Conservation (phyloP, 441 rosid genomes). For the Iberis amara region DNA sequence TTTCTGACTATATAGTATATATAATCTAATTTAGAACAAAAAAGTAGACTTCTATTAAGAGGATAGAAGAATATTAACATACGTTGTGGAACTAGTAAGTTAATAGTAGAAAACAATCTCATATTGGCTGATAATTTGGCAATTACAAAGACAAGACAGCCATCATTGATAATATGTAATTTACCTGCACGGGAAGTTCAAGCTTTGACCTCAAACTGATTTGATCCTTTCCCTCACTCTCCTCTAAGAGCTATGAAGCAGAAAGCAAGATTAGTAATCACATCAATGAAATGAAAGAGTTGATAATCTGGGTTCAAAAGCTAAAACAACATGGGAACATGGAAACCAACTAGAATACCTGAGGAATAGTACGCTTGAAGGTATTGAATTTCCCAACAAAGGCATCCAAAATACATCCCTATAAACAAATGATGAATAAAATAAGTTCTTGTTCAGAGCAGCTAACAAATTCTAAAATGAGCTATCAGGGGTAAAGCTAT, state of each 20-base stretch:
- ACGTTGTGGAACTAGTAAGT: constrained; percentile 7
- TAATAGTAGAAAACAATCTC: constrained; percentile 15
- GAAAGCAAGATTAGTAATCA: constrained; percentile 21
- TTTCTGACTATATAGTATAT: not conserved
- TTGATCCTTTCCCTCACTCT: constrained; percentile 79
- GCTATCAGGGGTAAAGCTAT: constrained; percentile 26
- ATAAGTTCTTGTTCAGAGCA: constrained; percentile 20
- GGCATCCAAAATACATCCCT: constrained; percentile 98
- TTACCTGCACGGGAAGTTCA: constrained; percentile 97
- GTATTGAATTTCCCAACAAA: constrained; percentile 95
- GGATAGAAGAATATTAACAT: not conserved
- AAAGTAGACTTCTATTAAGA: constrained; percentile 2
- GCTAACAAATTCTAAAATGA: constrained; percentile 15
- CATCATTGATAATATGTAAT: constrained; percentile 18
- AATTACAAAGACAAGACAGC: constrained; percentile 1
- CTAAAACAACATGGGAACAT: constrained; percentile 5
- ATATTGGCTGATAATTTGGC: constrained; percentile 6
- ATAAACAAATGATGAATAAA: constrained; percentile 17
- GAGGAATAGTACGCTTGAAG: constrained; percentile 94
- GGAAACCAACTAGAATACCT: constrained; percentile 48
- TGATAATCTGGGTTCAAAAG: constrained; percentile 19
- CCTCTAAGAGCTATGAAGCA: constrained; percentile 65
- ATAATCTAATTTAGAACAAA: constrained; percentile 1
- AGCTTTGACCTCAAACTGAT: constrained; percentile 86
- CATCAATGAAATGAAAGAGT: constrained; percentile 26